Base-by-base conservation (phyloP, 148 eudicot species). In the Persicaria tinctoria region DNA sequence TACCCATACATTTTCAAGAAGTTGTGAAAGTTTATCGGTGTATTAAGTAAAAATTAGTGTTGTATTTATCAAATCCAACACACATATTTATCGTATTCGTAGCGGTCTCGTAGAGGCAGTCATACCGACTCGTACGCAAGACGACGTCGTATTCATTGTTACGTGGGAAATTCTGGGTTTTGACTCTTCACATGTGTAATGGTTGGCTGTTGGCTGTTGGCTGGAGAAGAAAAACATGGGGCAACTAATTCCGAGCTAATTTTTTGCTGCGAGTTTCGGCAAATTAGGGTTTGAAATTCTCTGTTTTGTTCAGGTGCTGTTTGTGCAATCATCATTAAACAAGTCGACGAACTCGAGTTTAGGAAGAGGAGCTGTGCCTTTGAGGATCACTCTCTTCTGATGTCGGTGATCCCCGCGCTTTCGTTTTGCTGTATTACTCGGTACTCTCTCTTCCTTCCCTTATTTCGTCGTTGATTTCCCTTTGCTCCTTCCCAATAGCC, bases 121-220 rank as follows among this genome's bases (percentile, higher is more conserved):
- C 23, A 20, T 20, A 20, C 23, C 23, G 23, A 20, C 23, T 20
- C 23, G 0, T 20, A 64, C 47, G 17, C 18, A 66, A 14, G 1
- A 66, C 70, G 70, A 66, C 70, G 70, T 44, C 70, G 70, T 66
- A 66, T 66, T 66, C 17, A 41, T 38, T 14, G 70, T 13, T 47
- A 66, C 5, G 47, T 66, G 41, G 18, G 38, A 66, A 18, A 66
- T 44, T 41, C 48, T 66, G 41, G 8, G 48, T 38, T 66, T 66
- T 66, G 70, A 66, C 70, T 41, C 70, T 66, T 66, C 70, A 66
- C 70, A 66, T 66, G 70, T n/a, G 41, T 32, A 32, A 32, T 32
- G 41, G 41, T 32, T 32, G 41, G 41, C 41, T 32, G 41, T 32
- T 32, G 41, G 41, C 41, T 32, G 18, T 41, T 66, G 18, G 70